Base-by-base conservation (phyloP, 1,284 basidiomycete species). In the Blastosporella zonata region DNA sequence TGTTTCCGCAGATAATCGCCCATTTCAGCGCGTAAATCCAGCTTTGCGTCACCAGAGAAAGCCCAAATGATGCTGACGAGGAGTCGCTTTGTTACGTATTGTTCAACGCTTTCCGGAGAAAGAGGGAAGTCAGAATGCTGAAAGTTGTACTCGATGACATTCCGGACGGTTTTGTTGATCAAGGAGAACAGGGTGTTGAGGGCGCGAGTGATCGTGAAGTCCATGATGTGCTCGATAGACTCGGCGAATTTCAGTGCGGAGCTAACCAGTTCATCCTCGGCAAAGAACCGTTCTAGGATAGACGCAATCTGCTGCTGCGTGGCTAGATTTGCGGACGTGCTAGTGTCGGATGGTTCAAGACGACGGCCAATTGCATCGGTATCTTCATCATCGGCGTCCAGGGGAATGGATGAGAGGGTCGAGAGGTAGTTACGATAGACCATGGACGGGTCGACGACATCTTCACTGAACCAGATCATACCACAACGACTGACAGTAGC, bases 381-480 rank as follows among this genome's bases (percentile, higher is more conserved):
- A 57, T 96, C 94, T 52, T 98, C 96, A 50, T 97, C 95, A 50
- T 94, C 92, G 5, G 90, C 86, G 59, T 93, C 93, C 58, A 99
- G 71, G n/a, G 93, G 82, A 3, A 87, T 74, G 5, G 82, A 76
- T 0, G 85, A 78, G 27, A 98, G 75, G 0, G 85, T 85, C 42
- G 83, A 79, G 39, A 99, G 81, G 63, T 97, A 96, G 65, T 97
- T 83, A 40, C 80, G 81, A 68, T 90, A 97, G 25, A 97, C 82
- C 97, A 99, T 98, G 3, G 78, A 72, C 2, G 93, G 85, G 55
- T 91, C 84, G 25, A 99, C 85, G 41, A 96, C 87, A 55, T 97
- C 94, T 53, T 97, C 93, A 64, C 93, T 97, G 73, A 99, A 99
- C 97, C 97, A 99, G 61, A 99, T 96, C 97, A 99, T 99, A 67